These are phyloP conservation scores for Neurospora sp. DNA, from an alignment of 2,329 filamentous ascomycete genomes.

Conservation along the genomic window DNA sequence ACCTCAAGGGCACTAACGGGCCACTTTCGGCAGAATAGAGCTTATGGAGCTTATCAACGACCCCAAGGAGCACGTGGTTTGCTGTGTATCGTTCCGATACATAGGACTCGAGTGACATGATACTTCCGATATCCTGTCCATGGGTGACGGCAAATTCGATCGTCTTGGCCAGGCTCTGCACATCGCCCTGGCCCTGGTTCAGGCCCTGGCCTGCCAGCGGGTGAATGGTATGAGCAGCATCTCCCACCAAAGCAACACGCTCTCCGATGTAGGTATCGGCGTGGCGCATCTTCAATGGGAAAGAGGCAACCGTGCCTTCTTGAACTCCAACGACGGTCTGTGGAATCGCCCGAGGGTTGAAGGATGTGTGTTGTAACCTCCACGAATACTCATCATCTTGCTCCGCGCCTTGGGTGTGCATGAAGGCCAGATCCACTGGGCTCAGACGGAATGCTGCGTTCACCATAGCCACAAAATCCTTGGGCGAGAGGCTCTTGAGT, in stretches of 20 bases:
- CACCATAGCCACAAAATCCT: constrained; percentile 76
- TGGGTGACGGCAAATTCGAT: constrained; percentile 70
- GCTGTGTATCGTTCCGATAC: constrained; percentile 69
- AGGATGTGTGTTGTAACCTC: constrained; percentile 62
- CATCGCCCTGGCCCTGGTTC: constrained; percentile 87
- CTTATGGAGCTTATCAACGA: constrained; percentile 86
- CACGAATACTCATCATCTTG: constrained; percentile 74
- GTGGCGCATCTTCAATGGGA: constrained; percentile 84
- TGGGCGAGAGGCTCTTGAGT: constrained; percentile 63
- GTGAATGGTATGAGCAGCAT: constrained; percentile 91
- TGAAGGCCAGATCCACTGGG: constrained; percentile 70
- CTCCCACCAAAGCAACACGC: constrained; percentile 83
- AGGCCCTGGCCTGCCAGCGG: constrained; percentile 90
- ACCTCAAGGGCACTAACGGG: constrained; percentile 71
- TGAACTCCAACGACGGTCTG: constrained; percentile 63
- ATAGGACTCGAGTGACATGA: constrained; percentile 73
- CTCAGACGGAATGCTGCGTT: constrained; percentile 86
- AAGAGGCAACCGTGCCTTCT: constrained; percentile 71
- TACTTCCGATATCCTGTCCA: constrained; percentile 77
- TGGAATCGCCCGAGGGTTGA: constrained; percentile 48
- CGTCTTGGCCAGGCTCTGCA: constrained; percentile 64
- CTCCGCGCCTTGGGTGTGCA: constrained; percentile 54
- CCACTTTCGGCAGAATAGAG: constrained; percentile 74
- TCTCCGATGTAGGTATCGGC: constrained; percentile 89
- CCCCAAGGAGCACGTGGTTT: constrained; percentile 71